These are phyloP conservation scores for Colletotrichum sp. DNA, from an alignment of 2,329 filamentous ascomycete species.

Conservation along the genomic window DNA sequence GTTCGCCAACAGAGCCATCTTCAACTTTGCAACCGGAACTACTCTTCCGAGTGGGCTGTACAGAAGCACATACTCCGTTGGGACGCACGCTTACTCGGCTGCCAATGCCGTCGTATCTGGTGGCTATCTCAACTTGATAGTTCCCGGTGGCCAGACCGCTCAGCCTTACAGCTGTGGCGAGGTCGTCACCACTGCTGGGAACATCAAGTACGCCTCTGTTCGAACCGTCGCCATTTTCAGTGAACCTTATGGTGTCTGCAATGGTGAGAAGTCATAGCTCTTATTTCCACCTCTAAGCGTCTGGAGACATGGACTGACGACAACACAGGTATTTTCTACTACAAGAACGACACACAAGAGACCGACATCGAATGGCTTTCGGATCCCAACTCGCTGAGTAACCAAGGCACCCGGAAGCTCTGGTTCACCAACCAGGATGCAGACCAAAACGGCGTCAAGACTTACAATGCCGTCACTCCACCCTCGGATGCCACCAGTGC, in stretches of 20 bases:
- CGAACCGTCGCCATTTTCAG: slow-evolving; percentile 31
- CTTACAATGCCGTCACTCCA: slow-evolving; percentile 18
- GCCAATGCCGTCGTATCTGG: slow-evolving; percentile 25
- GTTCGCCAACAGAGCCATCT: slow-evolving; percentile 27
- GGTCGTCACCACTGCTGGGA: slow-evolving; percentile 25
- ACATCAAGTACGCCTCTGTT: slow-evolving; percentile 33
- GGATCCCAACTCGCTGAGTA: slow-evolving; percentile 28
- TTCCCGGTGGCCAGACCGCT: slow-evolving; percentile 27
- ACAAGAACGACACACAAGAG: slow-evolving; percentile 29
- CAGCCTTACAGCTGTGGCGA: slow-evolving; percentile 28
- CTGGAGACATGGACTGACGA: not conserved
- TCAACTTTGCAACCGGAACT: slow-evolving; percentile 23
- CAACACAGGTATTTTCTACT: slow-evolving; percentile 32
- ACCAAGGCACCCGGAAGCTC: slow-evolving; percentile 26
- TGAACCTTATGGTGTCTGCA: slow-evolving; percentile 32
- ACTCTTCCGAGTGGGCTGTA: slow-evolving; percentile 25
- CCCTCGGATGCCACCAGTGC: slow-evolving; percentile 25
- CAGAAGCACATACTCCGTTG: slow-evolving; percentile 24
- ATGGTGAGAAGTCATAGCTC: slow-evolving; percentile 22
- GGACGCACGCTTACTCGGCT: slow-evolving; percentile 7
- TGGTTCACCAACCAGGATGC: slow-evolving; percentile 35
- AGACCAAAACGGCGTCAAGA: slow-evolving; percentile 22
- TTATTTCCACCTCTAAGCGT: rapidly evolving
- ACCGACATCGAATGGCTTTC: slow-evolving; percentile 37
- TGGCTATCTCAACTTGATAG: slow-evolving; percentile 31